Evolutionary conservation across 352 stramenopile genomes (phyloP), one percentile per base, ranked within the genome.

Genomic region (Thalassiosira exigua): DNA sequence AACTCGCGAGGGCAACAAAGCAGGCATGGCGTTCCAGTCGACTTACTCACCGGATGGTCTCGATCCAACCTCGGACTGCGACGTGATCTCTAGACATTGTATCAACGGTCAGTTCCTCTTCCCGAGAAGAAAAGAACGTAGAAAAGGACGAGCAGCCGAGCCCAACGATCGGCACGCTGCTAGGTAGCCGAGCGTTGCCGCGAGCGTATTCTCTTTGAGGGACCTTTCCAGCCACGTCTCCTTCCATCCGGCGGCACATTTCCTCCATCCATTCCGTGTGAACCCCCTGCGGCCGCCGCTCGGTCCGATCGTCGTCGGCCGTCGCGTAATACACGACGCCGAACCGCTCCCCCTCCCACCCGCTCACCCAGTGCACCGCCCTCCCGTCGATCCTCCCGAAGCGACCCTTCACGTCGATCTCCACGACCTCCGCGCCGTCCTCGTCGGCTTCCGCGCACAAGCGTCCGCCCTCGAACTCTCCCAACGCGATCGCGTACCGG

Each of bases 91-190:
- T 72, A 29, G 71, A 64, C 12, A 85, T 71, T 21, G 61, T 73
- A 54, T 78, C 59, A 21, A 64, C 46, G 2, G 70, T 79, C 33
- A 77, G 52, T 70, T 79, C 61, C 17, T 85, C 69, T 32, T 86
- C 72, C 0, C 70, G 12, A 0, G 77, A 77, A 54, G 58, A 88
- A 67, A 92, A 93, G 69, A 93, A 93, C 14, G 69, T 80, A 2
- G 88, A 92, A 74, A 91, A 93, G 0, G 79, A 90, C 0, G 80
- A 90, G 68, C 88, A 93, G 5, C 88, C 88, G 19, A 93, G 75
- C 11, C 88, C 88, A 50, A 93, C 60, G 24, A 93, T 86, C 9
- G 86, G 83, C n/a, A 71, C 24, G 27, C 42, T 41, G 7, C n/a
- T 30, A 4, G 75, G 75, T 27, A 83, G 19, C 27, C 62, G 53